Conservation (phyloP, 805 yeast species). For the Lipomyces orientalis region DNA sequence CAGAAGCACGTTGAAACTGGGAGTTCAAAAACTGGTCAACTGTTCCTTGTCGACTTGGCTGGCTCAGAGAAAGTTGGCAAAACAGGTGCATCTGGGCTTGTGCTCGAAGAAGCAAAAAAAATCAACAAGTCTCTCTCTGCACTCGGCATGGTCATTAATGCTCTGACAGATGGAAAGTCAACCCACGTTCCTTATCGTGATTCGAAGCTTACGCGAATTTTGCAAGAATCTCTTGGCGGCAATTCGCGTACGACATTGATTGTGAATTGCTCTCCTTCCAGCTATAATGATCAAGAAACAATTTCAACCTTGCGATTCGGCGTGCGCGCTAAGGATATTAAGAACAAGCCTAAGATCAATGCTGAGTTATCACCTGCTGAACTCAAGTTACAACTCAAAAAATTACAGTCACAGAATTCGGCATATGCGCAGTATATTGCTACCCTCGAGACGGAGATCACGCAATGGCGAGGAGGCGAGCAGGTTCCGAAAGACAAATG, state of each 20-base stretch:
- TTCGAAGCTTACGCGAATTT: constrained; percentile 75
- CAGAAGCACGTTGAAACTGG: constrained; percentile 65
- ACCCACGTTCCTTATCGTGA: constrained; percentile 77
- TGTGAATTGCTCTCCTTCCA: constrained; percentile 72
- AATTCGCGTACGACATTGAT: constrained; percentile 78
- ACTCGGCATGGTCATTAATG: constrained; percentile 79
- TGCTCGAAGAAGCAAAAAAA: constrained; percentile 81
- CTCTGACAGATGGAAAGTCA: constrained; percentile 71
- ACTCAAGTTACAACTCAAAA: constrained; percentile 49
- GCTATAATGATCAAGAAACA: constrained; percentile 64
- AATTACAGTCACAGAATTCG: constrained; percentile 46
- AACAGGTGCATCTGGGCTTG: constrained; percentile 76
- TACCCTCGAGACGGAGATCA: constrained; percentile 52
- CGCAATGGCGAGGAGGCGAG: constrained; percentile 48
- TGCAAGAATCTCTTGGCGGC: constrained; percentile 83
- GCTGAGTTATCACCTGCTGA: constrained; percentile 60
- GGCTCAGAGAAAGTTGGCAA: constrained; percentile 83
- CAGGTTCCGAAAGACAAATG: constrained; percentile 42
- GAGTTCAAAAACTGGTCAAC: constrained; percentile 62
- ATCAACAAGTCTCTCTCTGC: constrained; percentile 80
- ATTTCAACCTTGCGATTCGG: constrained; percentile 77
- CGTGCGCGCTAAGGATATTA: constrained; percentile 68
- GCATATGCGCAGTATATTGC: constrained; percentile 44
- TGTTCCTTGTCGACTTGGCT: constrained; percentile 82
- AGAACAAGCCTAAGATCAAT: constrained; percentile 69